Evolutionary conservation across 306 rosid species (phyloP).

Genomic region (Oemleria cerasiformis): DNA sequence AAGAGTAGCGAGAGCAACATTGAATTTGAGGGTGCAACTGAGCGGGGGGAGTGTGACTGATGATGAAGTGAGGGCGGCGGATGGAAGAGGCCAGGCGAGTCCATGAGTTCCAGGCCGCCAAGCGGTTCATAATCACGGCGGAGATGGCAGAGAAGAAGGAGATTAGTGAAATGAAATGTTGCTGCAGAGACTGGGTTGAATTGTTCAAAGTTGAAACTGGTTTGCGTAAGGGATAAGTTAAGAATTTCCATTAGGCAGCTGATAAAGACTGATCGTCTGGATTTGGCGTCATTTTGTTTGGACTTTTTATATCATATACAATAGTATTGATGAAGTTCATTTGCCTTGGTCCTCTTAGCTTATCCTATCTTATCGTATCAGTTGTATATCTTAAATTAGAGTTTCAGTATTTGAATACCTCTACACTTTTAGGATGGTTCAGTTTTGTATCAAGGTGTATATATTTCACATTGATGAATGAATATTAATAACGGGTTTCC

Average conservation of each 20-base stretch:
- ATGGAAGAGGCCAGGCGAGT: slow-evolving; percentile 19
- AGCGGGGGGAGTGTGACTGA: background rate
- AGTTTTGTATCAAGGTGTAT: too few relatives aligned
- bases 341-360: too few relatives aligned
- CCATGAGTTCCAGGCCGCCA: slow-evolving; percentile 25
- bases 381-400: too few relatives aligned
- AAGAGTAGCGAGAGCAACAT: slow-evolving; percentile 18
- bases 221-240: background rate
- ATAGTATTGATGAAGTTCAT: too few relatives aligned
- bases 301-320: too few relatives aligned
- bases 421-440: too few relatives aligned
- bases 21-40: slow-evolving; percentile 3
- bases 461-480: too few relatives aligned
- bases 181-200: background rate
- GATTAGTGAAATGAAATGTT: too few relatives aligned
- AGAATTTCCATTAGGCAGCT: background rate
- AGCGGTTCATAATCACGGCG: slow-evolving; percentile 26
- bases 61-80: background rate
- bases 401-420: too few relatives aligned
- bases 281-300: background rate
- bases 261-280: background rate
- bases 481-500: too few relatives aligned
- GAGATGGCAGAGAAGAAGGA: background rate
- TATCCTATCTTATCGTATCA: too few relatives aligned
- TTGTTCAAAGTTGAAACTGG: background rate